Evolutionary conservation across 139 green algal genomes (phyloP), one percentile per base, ranked within the genome.

Genomic region (Axilococcus clingmanii): DNA sequence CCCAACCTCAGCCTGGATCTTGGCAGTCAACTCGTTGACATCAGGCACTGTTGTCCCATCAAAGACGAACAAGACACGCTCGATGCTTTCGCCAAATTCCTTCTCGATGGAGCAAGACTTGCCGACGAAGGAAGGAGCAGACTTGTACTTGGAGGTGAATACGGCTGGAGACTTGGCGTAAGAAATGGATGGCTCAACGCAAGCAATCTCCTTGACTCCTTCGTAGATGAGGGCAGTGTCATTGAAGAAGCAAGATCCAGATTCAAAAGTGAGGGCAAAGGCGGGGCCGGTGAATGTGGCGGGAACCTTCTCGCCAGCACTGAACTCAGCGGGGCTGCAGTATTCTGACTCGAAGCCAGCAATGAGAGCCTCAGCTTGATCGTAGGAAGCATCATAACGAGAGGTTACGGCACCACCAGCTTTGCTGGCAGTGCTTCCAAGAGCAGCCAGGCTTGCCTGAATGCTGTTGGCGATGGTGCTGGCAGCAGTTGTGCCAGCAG

Each of bases 11-110:
- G 22, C 12, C 7, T 19, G n/a, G 16, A 45, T 46, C 20, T 41
- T 30, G 25, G 38, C 50, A 29, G 28, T 63, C 22, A 72, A 43
- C 28, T 28, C 3, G 40, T 50, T 57, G 14, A 56, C 31, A 28
- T 27, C 33, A 7, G 35, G 31, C 14, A 35, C 29, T 32, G 52
- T 5, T 22, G 29, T 24, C n/a, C 62, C 62, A 32, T 71, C 63
- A 38, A 71, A 71, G 32, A 53, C 40, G 27, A 49, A 71, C 24
- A 71, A 48, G 32, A 71, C 55, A 32, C 47, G 48, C 54, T 65
- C 36, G 17, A 48, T 28, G 3, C 20, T 16, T 32, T 57, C 49
- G 6, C 49, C 49, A 42, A 48, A 24, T 14, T 42, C 29, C 36
- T 46, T 44, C 9, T 17, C n/a, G 34, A 57, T 42, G 22, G 42